Evolutionary conservation across 371 early-diverging fungal genomes (phyloP), one percentile per base, ranked within the genome.

Genomic region (Saksenaea oblongispora): DNA sequence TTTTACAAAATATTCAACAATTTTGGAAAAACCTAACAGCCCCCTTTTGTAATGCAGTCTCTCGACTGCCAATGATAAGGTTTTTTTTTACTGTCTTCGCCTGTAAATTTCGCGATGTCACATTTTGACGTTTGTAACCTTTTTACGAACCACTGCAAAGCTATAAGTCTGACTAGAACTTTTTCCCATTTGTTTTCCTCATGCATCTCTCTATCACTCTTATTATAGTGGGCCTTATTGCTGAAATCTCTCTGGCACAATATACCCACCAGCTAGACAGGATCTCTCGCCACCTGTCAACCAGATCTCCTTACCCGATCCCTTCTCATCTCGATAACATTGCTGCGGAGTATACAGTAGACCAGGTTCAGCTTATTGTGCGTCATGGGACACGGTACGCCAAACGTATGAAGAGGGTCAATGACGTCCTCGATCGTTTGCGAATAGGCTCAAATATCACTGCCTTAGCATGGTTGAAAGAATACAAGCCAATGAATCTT

Each of bases 1-100:
- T 87, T n/a, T 59, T 71, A 9, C 55, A 64, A 13, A 87, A 88
- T 28, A 26, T 82, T 5, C 78, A 73, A 26, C 59, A 54, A 4
- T 78, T 79, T 65, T 77, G 77, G 26, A 71, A 64, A 22, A 59
- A 14, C 8, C 26, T 42, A 18, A 42, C 13, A 56, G 4, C 10
- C 13, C 37, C 26, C 17, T 10, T n/a, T 27, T 26, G 28, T 42
- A 22, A 15, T 9, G 17, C 27, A 27, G 10, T 17, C 2, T 31
- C 31, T 31, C 7, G 7, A 31, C 31, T 31, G 31, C 2, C 31
- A 31, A 31, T 7, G 7, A 31, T 31, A 31, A 31, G 31, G 2
- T 31, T 31, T 31, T 31, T 7, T n/a, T n/a, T n/a, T n/a, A n/a
- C n/a, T n/a, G n/a, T n/a, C n/a, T n/a, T n/a, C n/a, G n/a, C n/a